Evolutionary conservation across 331 rosid genomes (phyloP), one percentile per base, ranked within the genome.

Genomic region (Spiraea crenata): DNA sequence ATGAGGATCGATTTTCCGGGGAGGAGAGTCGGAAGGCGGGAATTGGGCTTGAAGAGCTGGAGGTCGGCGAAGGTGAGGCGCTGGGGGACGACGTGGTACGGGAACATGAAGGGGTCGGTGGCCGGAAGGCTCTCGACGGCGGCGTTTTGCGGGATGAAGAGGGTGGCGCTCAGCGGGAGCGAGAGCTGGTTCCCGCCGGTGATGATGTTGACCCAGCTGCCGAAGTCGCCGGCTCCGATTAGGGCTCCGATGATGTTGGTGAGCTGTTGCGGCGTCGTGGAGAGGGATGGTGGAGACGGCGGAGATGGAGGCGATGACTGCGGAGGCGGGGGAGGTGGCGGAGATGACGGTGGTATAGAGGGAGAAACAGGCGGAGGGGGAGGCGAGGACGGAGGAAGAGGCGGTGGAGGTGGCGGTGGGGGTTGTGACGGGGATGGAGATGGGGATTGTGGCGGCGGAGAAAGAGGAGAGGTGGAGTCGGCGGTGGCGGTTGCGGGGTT

Each of bases 21-120:
- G 25, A 90, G 86, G 56, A 88, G 96, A 7, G 96, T 90, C 0
- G 95, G 96, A 47, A 90, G 82, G 61, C 86, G 86, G 7, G 86
- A 19, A 40, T 41, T 8, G 57, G 65, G 64, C 20, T 75, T 78
- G 80, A 90, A 70, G 57, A 86, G 88, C 40, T 72, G 89, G 60
- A 90, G 97, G n/a, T 88, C 88, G 5, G 87, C 72, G 82, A 80
- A 90, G 8, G 71, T 31, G 71, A 90, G 95, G 5, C 95, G 86
- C 40, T 90, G 92, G 1, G 97, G 95, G 62, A 90, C 69, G 0
- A 90, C 70, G 76, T 88, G 95, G 80, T 84, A 89, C 3, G 89
- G 84, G 52, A 89, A 71, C 7, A 72, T 17, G 38, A 84, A 78
- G 0, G 96, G 85, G 69, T 86, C 82, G 35, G 60, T 51, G 57